Conservation (phyloP, 1,284 basidiomycete genomes). For the Trichosporon faecale region DNA sequence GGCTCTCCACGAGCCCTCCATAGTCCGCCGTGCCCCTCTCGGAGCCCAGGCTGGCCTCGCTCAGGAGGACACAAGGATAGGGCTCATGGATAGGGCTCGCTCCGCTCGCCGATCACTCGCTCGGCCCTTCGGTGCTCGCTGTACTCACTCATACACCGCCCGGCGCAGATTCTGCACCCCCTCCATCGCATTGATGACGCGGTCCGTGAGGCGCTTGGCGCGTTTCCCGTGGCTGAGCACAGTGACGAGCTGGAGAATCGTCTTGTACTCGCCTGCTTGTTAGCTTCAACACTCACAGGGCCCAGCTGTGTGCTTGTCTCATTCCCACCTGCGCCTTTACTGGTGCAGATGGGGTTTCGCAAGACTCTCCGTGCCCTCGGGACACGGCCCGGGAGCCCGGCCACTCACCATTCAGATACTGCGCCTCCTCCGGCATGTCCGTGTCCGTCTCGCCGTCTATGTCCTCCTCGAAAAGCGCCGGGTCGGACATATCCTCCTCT, state of each 20-base stretch:
- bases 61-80: too few species aligned
- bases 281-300: not conserved
- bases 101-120: too few species aligned
- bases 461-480: constrained; percentile 23
- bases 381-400: too few species aligned
- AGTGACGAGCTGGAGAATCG: constrained; percentile 75
- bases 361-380: too few species aligned
- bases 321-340: too few species aligned
- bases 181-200: constrained; percentile 79
- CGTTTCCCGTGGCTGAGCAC: constrained; percentile 53
- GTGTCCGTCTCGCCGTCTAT: constrained; percentile 54
- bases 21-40: too few species aligned
- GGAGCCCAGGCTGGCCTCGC: constrained; percentile 10
- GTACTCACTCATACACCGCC: constrained; percentile 83
- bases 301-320: too few species aligned
- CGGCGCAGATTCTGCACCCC: constrained; percentile 91
- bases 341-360: too few species aligned
- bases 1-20: too few species aligned
- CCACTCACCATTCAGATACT: constrained; percentile 73
- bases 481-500: constrained; percentile 41
- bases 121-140: too few species aligned
- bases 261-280: constrained; percentile 84
- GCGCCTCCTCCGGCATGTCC: constrained; percentile 76
- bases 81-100: too few species aligned
- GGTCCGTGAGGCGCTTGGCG: constrained; percentile 89